Evolutionary conservation across 2,329 filamentous ascomycete species (phyloP).

Genomic region (Fonsecaea pedrosoi): DNA sequence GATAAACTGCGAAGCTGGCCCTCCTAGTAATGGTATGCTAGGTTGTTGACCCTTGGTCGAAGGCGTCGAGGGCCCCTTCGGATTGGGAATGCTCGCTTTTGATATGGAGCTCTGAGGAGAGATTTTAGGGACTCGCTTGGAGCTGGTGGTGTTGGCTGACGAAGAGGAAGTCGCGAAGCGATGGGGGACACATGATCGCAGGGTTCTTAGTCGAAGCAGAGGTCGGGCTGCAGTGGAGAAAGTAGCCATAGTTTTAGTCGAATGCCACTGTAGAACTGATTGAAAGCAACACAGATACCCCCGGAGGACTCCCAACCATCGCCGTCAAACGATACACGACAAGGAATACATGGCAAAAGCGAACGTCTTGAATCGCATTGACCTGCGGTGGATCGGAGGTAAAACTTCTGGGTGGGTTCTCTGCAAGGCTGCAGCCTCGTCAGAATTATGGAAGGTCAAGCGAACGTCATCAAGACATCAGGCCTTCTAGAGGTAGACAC

Average conservation of each 20-base stretch:
- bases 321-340: neutral
- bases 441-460: neutral
- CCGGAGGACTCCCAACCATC: neutral
- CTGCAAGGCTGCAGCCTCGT: neutral
- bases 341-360: neutral
- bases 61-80: neutral
- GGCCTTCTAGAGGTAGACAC: neutral
- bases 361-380: neutral
- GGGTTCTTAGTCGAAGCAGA: constrained; percentile 19
- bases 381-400: neutral
- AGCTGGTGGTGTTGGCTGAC: neutral
- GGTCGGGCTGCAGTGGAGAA: constrained; percentile 13
- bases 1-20: neutral
- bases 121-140: neutral
- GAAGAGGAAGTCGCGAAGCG: constrained; percentile 23
- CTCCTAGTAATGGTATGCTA: constrained; percentile 3
- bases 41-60: neutral
- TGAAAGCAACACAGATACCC: neutral
- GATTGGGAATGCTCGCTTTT: neutral
- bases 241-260: constrained; percentile 12
- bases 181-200: constrained; percentile 14
- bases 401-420: neutral
- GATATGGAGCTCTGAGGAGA: constrained; percentile 5
- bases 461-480: neutral
- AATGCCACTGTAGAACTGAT: neutral